A percentile compares a stretch with the other conserved stretches of the same genome.
phyloP scores from a whole-genome alignment of 164 flowering plant species.

The Aristolochia fimbriata region DNA sequence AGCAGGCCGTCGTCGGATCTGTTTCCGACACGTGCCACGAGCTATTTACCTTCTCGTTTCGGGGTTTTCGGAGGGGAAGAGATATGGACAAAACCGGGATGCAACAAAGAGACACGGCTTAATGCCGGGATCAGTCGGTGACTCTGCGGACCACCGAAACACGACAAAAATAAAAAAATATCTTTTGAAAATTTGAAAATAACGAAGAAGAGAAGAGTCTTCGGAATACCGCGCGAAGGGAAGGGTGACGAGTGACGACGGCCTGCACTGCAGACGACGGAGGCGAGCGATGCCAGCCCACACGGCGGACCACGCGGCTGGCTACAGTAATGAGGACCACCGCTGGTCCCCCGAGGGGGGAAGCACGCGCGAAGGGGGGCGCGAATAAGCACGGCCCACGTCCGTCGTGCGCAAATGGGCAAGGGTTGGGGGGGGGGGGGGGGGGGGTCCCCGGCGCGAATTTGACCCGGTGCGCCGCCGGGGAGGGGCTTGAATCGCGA shows the following conservation, averaged over 20 bases:
- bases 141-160: not conserved
- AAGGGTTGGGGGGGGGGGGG: no score
- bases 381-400: not conserved
- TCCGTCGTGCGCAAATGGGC: not conserved
- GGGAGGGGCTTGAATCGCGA: not conserved
- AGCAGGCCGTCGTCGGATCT: not conserved
- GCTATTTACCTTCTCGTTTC: not conserved
- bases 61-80: not conserved
- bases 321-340: slow-evolving; percentile 13
- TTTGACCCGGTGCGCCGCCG: slow-evolving; percentile 9
- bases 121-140: slow-evolving; percentile 1
- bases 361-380: slow-evolving; percentile 1
- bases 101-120: slow-evolving; percentile 5
- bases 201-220: no score
- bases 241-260: no score
- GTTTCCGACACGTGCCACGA: not conserved
- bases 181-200: not conserved
- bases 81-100: not conserved
- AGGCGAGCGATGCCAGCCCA: slow-evolving; percentile 2
- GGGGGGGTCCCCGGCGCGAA: not conserved
- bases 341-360: not conserved
- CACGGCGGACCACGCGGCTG: slow-evolving; percentile 15
- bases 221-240: no score
- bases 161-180: not conserved
- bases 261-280: slow-evolving; percentile 11